These are phyloP conservation scores for Fraxinus anomala DNA, from an alignment of 257 asterid species.

Conservation along the genomic window DNA sequence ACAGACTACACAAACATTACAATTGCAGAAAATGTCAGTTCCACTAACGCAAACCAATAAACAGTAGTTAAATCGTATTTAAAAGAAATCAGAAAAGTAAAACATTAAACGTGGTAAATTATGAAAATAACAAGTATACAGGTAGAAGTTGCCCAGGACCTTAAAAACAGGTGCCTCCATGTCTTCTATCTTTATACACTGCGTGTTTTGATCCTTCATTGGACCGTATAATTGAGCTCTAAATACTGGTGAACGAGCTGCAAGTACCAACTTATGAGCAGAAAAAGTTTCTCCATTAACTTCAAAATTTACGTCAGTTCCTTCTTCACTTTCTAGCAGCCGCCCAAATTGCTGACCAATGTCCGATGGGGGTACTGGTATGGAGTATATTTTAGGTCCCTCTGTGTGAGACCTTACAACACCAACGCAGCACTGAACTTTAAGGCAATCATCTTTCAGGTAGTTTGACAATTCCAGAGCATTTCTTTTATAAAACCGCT, in stretches of 20 bases:
- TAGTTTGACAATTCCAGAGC: constrained; percentile 80
- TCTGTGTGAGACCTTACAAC: constrained; percentile 84
- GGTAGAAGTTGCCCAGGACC: constrained; percentile 42
- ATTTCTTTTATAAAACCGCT: constrained; percentile 73
- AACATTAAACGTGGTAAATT: neutral
- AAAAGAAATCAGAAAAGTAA: neutral
- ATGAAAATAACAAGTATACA: constrained; percentile 10
- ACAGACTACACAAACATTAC: neutral
- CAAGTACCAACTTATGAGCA: constrained; percentile 92
- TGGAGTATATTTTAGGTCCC: constrained; percentile 78
- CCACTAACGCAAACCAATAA: neutral
- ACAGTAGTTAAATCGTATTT: neutral
- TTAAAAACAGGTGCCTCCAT: constrained; percentile 87
- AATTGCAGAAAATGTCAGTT: neutral
- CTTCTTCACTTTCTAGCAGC: constrained; percentile 76
- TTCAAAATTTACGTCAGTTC: constrained; percentile 67
- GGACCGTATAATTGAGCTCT: constrained; percentile 95
- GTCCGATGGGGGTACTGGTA: constrained; percentile 75
- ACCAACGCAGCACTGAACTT: constrained; percentile 88
- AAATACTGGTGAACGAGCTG: constrained; percentile 95
- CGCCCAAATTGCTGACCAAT: constrained; percentile 86
- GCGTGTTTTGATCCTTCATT: constrained; percentile 81
- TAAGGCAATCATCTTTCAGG: constrained; percentile 86
- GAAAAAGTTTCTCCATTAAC: constrained; percentile 71
- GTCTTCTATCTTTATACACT: constrained; percentile 69